Evolutionary conservation across 2,329 filamentous ascomycete genomes (phyloP).

Genomic region (Zarea fungicola): DNA sequence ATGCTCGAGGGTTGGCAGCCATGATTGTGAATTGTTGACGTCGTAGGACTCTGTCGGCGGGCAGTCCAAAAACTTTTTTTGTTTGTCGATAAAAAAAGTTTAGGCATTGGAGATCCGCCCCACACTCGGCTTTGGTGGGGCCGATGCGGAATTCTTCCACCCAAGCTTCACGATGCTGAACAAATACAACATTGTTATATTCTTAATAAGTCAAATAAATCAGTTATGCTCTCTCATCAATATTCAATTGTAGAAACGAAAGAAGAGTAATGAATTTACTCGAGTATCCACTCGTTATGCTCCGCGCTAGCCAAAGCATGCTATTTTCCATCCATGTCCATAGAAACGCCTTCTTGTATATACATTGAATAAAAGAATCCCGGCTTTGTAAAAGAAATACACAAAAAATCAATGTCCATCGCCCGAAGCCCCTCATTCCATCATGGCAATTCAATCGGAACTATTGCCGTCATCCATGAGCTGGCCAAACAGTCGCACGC

Average conservation of each 20-base stretch:
- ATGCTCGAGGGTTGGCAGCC: constrained; percentile 8
- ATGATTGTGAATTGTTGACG: constrained; percentile 1
- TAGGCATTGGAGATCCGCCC: constrained; percentile 2
- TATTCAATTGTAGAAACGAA: not conserved
- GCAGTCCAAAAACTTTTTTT: constrained; percentile 2
- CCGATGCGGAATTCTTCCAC: constrained; percentile 3
- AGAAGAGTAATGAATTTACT: constrained; percentile 3
- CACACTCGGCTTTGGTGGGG: constrained; percentile 6
- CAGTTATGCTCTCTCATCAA: too few relatives aligned
- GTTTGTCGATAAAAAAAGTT: constrained; percentile 7
- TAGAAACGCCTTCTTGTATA: constrained; percentile 1
- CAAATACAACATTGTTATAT: too few relatives aligned
- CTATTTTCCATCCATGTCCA: constrained; percentile 7
- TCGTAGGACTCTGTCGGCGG: not conserved
- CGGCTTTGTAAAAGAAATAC: not conserved
- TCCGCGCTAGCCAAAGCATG: not conserved
- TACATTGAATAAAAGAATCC: constrained; percentile 8
- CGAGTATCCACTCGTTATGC: not conserved
- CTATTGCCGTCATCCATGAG: constrained; percentile 12
- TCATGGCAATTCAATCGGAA: not conserved
- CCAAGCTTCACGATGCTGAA: too few relatives aligned
- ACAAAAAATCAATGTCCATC: not conserved
- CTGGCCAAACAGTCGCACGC: constrained; percentile 52
- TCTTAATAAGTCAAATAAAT: too few relatives aligned
- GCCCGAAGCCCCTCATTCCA: not conserved